phyloP scores from a whole-genome alignment of 176 grass and related monocot genomes.

The Chloris gayana region DNA sequence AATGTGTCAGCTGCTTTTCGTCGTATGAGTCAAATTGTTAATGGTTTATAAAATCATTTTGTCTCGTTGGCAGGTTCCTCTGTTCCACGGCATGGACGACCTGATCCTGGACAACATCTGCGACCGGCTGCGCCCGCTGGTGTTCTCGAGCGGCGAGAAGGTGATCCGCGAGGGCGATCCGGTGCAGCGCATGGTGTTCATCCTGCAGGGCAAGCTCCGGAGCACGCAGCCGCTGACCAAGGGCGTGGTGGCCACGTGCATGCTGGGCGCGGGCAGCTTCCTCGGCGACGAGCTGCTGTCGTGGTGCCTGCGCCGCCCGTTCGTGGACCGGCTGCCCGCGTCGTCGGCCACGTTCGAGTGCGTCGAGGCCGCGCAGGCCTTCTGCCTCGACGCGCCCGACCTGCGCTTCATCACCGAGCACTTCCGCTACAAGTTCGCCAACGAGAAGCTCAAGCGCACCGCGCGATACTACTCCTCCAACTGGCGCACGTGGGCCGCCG shows the following conservation, averaged over 20 bases:
- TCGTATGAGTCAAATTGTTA: not conserved
- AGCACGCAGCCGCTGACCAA: slow-evolving; percentile 83
- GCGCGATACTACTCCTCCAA: slow-evolving; percentile 94
- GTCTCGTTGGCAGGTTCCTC: slow-evolving; percentile 57
- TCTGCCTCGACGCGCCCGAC: slow-evolving; percentile 69
- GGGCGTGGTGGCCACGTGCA: slow-evolving; percentile 78
- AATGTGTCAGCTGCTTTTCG: not conserved
- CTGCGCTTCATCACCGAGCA: slow-evolving; percentile 95
- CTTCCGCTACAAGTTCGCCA: slow-evolving; percentile 95
- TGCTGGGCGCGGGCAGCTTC: slow-evolving; percentile 72
- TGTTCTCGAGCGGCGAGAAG: slow-evolving; percentile 93
- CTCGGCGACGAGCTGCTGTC: slow-evolving; percentile 97
- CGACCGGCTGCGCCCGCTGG: slow-evolving; percentile 74
- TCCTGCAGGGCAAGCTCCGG: slow-evolving; percentile 71
- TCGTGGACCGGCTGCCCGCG: slow-evolving; percentile 68
- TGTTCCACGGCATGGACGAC: slow-evolving; percentile 95
- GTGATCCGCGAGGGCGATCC: slow-evolving; percentile 95
- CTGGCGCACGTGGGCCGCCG: slow-evolving; percentile 94
- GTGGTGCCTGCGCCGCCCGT: slow-evolving; percentile 86
- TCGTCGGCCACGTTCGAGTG: slow-evolving; percentile 90
- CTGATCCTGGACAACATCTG: slow-evolving; percentile 97
- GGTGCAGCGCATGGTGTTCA: slow-evolving; percentile 93
- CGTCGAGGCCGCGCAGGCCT: slow-evolving; percentile 75
- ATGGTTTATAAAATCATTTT: not conserved
- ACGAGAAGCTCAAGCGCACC: slow-evolving; percentile 86